A percentile compares a stretch with the other conserved stretches of the same genome.
phyloP scores from a whole-genome alignment of 2,329 filamentous ascomycete genomes.

The Trichophyton schoenleinii region DNA sequence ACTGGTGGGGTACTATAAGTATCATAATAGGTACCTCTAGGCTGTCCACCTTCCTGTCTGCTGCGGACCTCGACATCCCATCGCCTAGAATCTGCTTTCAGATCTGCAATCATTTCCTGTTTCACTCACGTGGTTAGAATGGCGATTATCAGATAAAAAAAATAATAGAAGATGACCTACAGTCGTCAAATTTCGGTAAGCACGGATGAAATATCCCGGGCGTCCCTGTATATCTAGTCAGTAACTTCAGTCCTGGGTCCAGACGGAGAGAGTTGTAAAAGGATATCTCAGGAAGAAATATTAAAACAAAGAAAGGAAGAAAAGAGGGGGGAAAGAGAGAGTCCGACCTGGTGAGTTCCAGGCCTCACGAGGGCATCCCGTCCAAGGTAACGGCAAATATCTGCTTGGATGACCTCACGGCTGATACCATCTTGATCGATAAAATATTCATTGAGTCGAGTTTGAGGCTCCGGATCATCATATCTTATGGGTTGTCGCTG shows the following conservation, averaged over 20 bases:
- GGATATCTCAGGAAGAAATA: not conserved
- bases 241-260: slow-evolving; percentile 13
- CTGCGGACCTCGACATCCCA: slow-evolving; percentile 36
- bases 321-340: slow-evolving; percentile 16
- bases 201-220: slow-evolving; percentile 64
- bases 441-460: slow-evolving; percentile 60
- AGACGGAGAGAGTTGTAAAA: slow-evolving; percentile 7
- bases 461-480: slow-evolving; percentile 15
- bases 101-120: slow-evolving; percentile 44
- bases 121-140: not conserved
- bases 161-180: slow-evolving; percentile 38
- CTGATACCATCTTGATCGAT: slow-evolving; percentile 69
- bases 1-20: slow-evolving; percentile 25
- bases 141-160: not conserved
- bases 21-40: slow-evolving; percentile 32
- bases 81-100: slow-evolving; percentile 41
- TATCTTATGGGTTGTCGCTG: slow-evolving; percentile 21
- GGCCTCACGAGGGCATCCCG: slow-evolving; percentile 70
- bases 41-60: slow-evolving; percentile 30
- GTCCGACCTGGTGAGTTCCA: slow-evolving; percentile 56
- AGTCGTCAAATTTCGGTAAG: slow-evolving; percentile 65
- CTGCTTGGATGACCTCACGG: slow-evolving; percentile 70
- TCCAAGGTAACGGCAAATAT: slow-evolving; percentile 72
- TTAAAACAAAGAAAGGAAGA: slow-evolving; percentile 6
- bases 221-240: slow-evolving; percentile 43